Conservation (phyloP, 306 rosid genomes). For the Citrullus amarus region DNA sequence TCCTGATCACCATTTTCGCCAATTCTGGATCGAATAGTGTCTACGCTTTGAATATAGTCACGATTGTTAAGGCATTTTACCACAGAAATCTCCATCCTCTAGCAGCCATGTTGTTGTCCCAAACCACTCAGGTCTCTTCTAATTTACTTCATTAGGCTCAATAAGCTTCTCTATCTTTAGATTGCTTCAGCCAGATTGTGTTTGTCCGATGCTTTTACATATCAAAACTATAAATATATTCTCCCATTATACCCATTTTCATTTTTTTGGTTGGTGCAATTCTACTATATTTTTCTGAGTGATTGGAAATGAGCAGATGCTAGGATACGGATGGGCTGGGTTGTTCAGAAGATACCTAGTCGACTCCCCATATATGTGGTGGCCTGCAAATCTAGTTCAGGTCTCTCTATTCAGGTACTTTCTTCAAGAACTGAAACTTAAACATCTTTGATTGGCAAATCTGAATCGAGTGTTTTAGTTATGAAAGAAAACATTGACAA, state of each 20-base stretch:
- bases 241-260: not conserved
- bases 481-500: not conserved
- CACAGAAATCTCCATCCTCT: slow-evolving; percentile 36
- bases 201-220: not conserved
- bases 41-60: slow-evolving; percentile 61
- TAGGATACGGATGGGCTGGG: slow-evolving; percentile 98
- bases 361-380: slow-evolving; percentile 97
- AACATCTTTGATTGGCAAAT: not conserved
- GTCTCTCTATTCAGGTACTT: slow-evolving; percentile 76
- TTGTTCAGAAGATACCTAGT: slow-evolving; percentile 64
- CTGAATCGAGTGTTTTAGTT: not conserved
- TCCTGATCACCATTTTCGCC: slow-evolving; percentile 69
- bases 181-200: not conserved
- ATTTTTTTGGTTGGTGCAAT: not conserved
- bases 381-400: slow-evolving; percentile 79
- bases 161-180: not conserved
- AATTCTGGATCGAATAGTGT: slow-evolving; percentile 53
- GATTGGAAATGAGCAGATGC: slow-evolving; percentile 40
- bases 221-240: not conserved
- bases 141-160: not conserved
- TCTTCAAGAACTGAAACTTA: not conserved
- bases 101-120: slow-evolving; percentile 53
- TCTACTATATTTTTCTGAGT: not conserved
- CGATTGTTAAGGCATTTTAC: slow-evolving; percentile 80
- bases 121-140: slow-evolving; percentile 60